phyloP scores from a whole-genome alignment of 805 yeast species.

The Hanseniaspora singularis region DNA sequence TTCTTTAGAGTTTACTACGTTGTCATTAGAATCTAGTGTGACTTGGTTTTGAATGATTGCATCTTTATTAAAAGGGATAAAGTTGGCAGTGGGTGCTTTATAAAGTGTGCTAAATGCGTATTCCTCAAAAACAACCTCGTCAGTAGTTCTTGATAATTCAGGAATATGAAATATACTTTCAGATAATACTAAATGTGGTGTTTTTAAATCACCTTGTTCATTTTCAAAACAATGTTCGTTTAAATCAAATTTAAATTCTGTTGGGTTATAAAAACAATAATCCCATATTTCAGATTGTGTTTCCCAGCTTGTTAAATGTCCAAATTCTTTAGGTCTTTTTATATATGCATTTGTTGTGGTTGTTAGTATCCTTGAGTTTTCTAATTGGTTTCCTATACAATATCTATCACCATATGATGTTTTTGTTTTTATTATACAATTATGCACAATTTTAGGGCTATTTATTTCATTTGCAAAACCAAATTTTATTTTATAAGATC shows the following conservation, averaged over 20 bases:
- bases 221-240: constrained; percentile 32
- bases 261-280: constrained; percentile 43
- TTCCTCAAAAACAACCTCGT: constrained; percentile 89
- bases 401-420: constrained; percentile 64
- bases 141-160: constrained; percentile 68
- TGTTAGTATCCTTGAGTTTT: constrained; percentile 34
- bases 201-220: constrained; percentile 28
- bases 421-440: constrained; percentile 45
- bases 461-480: constrained; percentile 35
- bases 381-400: constrained; percentile 53
- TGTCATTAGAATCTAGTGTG: constrained; percentile 22
- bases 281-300: constrained; percentile 86
- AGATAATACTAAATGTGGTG: constrained; percentile 42
- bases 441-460: constrained; percentile 44
- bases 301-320: constrained; percentile 86
- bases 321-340: constrained; percentile 77
- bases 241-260: constrained; percentile 35
- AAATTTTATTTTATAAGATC: constrained; percentile 68
- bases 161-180: constrained; percentile 79
- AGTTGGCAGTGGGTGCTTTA: constrained; percentile 49
- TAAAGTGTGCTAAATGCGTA: constrained; percentile 65
- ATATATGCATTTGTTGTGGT: constrained; percentile 65
- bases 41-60: constrained; percentile 13
- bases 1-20: background rate
- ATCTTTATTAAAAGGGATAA: constrained; percentile 48